Base-by-base conservation (phyloP, 495 filamentous ascomycete genomes). In the Aspergillus sclerotioniger region DNA sequence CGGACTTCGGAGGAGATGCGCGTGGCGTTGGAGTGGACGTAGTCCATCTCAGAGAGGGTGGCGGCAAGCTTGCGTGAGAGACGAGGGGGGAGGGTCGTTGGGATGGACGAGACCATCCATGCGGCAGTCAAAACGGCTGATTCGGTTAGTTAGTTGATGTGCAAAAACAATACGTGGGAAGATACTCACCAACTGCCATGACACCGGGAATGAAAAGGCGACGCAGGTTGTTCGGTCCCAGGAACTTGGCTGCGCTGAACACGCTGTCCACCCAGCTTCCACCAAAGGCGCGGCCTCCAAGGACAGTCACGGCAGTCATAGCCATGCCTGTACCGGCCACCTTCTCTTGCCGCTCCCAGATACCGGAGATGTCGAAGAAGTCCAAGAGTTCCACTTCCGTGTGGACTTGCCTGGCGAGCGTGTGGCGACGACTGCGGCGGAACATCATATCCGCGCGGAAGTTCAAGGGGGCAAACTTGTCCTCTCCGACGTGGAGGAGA, bases 361-460 rank as follows among this genome's bases (percentile, higher is more conserved):
- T 76, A 10, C 83, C 86, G 32, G 81, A 77, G 64, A 92, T 76
- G 69, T 98, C 95, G 68, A 98, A 90, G 76, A 98, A 96, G 70
- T 98, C 94, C 81, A 82, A 88, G 0, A 96, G 56, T 62, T 98
- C 92, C 17, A 94, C 86, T 51, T 96, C 85, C 16, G 94, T 83
- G 61, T 96, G 86, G 17, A 98, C 85, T 66, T 94, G 86, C 58
- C 89, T 82, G 8, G 88, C 95, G 17, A 96, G 72, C 6, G 84
- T 81, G 67, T 98, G 90, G 54, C 84, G 83, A 67, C 87, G 87
- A 32, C 73, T 67, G 57, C 87, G 84, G 49, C 84, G 82, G 81
- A 96, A 98, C 94, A 98, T 98, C 68, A 90, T 82, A 58, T 96
- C 90, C 0, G 89, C 82, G 17, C 88, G 84, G 84, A 98, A 96